Percentiles rank a stretch among this genome's conserved stretches.
Evolutionary conservation across 192 early-diverging fungal species (phyloP).

Genomic region (Linderina pennispora): DNA sequence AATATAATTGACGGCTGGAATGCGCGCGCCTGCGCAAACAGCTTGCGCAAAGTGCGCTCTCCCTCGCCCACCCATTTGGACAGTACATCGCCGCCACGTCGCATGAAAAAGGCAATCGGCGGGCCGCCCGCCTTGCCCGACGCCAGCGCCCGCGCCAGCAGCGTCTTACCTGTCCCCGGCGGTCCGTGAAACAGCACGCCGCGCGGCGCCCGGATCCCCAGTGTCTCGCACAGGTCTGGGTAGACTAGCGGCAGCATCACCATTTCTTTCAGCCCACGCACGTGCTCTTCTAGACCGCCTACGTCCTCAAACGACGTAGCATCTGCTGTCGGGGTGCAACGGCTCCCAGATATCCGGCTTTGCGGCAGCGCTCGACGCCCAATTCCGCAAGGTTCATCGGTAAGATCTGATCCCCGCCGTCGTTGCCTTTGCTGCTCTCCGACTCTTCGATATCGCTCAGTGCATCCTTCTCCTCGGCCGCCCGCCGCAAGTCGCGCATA

Average conservation of each 20-base stretch:
- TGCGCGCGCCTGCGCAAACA: slow-evolving; percentile 66
- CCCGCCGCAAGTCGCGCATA: slow-evolving; percentile 1
- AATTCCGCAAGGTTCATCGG: slow-evolving; percentile 16
- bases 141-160: slow-evolving; percentile 52
- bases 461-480: slow-evolving; percentile 1
- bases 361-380: slow-evolving; percentile 12
- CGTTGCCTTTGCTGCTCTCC: neutral
- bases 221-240: slow-evolving; percentile 55
- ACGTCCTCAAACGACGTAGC: slow-evolving; percentile 44
- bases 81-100: slow-evolving; percentile 63
- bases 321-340: too few species aligned
- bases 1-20: slow-evolving; percentile 71
- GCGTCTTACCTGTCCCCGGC: slow-evolving; percentile 67
- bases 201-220: slow-evolving; percentile 53
- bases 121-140: slow-evolving; percentile 50
- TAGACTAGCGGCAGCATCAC: slow-evolving; percentile 68
- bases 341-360: slow-evolving; percentile 6
- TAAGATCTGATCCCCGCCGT: slow-evolving; percentile 13
- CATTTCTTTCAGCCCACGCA: slow-evolving; percentile 70
- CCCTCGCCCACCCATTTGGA: slow-evolving; percentile 73
- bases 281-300: slow-evolving; percentile 49
- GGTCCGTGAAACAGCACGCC: slow-evolving; percentile 71
- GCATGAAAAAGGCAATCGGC: slow-evolving; percentile 63
- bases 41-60: slow-evolving; percentile 55
- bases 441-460: slow-evolving; percentile 1